Conservation (phyloP, 441 rosid genomes). For the Viola pubescens region DNA sequence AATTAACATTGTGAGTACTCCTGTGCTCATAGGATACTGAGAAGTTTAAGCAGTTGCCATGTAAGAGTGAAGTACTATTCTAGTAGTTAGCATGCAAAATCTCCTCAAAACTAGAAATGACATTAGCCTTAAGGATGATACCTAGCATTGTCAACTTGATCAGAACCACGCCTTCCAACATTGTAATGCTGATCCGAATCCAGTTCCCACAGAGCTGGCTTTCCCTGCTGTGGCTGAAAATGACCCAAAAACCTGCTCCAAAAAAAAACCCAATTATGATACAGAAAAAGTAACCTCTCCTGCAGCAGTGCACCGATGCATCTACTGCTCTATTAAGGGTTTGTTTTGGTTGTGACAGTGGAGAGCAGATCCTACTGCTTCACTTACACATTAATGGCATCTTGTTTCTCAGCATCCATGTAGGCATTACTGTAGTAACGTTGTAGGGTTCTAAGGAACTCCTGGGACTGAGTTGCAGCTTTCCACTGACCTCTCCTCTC, state of each 20-base stretch:
- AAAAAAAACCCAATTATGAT: conserved; percentile 12
- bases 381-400: conserved; percentile 83
- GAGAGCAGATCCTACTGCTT: background rate
- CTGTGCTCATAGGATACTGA: no score
- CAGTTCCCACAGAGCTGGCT: conserved; percentile 85
- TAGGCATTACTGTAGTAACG: conserved; percentile 95
- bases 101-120: no score
- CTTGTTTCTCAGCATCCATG: conserved; percentile 95
- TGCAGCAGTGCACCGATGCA: background rate
- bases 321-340: background rate
- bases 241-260: conserved; percentile 82
- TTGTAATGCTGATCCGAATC: conserved; percentile 73
- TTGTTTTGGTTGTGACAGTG: background rate
- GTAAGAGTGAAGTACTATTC: no score
- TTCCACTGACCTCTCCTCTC: conserved; percentile 99
- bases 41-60: no score
- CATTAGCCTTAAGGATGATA: conserved; percentile 14
- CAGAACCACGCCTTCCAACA: conserved; percentile 38
- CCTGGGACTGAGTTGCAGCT: conserved; percentile 99
- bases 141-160: conserved; percentile 46
- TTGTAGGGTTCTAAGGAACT: conserved; percentile 89
- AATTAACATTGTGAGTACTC: background rate
- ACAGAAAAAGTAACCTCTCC: conserved; percentile 3
- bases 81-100: no score
- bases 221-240: conserved; percentile 79